Evolutionary conservation across 1,139 yeast species (phyloP).

Genomic region (Blastobotrys buckinghamii): DNA sequence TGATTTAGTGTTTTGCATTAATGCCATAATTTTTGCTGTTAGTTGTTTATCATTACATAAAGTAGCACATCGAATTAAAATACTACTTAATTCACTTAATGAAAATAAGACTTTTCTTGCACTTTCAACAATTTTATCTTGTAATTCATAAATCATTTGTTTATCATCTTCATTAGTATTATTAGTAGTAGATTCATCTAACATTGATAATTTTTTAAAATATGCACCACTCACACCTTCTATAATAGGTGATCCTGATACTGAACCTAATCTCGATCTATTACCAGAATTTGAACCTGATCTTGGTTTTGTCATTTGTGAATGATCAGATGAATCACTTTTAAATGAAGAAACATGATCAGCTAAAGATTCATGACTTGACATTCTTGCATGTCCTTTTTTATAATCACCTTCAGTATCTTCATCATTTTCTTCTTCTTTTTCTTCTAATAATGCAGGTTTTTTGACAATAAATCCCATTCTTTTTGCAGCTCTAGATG

Average conservation of each 20-base stretch:
- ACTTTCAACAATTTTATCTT: constrained; percentile 28
- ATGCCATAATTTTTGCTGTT: constrained; percentile 52
- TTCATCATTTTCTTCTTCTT: background rate
- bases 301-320: constrained; percentile 2
- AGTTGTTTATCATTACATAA: constrained; percentile 62
- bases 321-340: background rate
- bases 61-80: constrained; percentile 58
- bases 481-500: constrained; percentile 44
- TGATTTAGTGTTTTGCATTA: constrained; percentile 47
- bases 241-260: constrained; percentile 20
- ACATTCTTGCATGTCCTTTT: background rate
- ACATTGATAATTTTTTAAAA: constrained; percentile 61
- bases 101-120: constrained; percentile 35
- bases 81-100: constrained; percentile 65
- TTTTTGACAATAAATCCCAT: constrained; percentile 30
- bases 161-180: background rate
- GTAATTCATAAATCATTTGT: constrained; percentile 12
- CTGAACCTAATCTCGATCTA: constrained; percentile 15
- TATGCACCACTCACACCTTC: constrained; percentile 47
- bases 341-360: background rate
- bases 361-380: background rate
- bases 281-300: constrained; percentile 2
- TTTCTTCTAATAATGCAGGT: constrained; percentile 3
- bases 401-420: background rate
- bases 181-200: constrained; percentile 43